Conservation (phyloP, 306 rosid species). For the Cercis canadensis region DNA sequence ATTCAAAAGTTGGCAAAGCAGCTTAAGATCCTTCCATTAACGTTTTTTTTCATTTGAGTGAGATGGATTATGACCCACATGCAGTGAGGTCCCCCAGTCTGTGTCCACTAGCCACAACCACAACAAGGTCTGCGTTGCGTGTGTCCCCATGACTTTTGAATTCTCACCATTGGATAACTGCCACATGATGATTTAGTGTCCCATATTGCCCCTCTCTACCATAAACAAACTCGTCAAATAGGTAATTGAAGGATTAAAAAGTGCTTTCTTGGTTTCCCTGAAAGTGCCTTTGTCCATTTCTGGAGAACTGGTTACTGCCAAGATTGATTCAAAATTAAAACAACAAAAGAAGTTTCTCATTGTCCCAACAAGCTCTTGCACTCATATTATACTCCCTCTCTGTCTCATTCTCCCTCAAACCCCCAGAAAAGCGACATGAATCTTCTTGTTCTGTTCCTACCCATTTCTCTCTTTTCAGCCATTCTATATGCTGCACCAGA, state of each 20-base stretch:
- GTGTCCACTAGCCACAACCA: conserved; percentile 36
- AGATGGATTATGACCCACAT: conserved; percentile 51
- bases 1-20: conserved; percentile 32
- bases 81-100: too few relatives aligned
- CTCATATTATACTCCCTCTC: background rate
- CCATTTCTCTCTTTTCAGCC: conserved; percentile 44
- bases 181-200: conserved; percentile 55
- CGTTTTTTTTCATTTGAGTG: conserved; percentile 28
- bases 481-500: conserved; percentile 48
- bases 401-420: conserved; percentile 31
- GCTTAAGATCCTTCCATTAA: conserved; percentile 37
- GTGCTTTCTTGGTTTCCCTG: conserved; percentile 74
- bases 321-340: conserved; percentile 42
- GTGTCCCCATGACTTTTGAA: conserved; percentile 43
- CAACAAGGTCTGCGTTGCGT: background rate
- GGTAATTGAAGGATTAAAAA: conserved; percentile 42
- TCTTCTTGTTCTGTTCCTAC: conserved; percentile 44
- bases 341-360: conserved; percentile 41
- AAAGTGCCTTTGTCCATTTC: conserved; percentile 58
- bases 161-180: conserved; percentile 46
- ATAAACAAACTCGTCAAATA: conserved; percentile 22
- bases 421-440: conserved; percentile 44
- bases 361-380: too few relatives aligned
- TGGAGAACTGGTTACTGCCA: conserved; percentile 33
- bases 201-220: conserved; percentile 15